Percentiles rank a stretch among this genome's conserved stretches.
phyloP scores from a whole-genome alignment of 1,139 yeast genomes.

The Kodamaea anthophila region DNA sequence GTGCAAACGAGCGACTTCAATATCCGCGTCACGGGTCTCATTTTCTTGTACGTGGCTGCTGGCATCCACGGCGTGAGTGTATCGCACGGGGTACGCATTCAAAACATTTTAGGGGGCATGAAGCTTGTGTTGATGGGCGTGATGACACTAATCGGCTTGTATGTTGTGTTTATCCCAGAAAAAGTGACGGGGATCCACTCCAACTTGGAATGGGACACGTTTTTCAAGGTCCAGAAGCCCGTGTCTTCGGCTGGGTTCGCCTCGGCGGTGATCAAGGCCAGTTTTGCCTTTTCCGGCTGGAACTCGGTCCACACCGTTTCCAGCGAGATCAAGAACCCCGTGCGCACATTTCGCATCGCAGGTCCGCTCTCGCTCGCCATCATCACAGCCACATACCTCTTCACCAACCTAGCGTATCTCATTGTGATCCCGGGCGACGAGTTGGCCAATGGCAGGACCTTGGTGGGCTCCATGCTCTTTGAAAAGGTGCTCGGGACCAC shows the following conservation, averaged over 20 bases:
- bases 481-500: constrained; percentile 48
- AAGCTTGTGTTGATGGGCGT: constrained; percentile 44
- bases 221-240: constrained; percentile 21
- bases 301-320: constrained; percentile 56
- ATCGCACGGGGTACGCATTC: constrained; percentile 47
- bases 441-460: constrained; percentile 47
- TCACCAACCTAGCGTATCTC: constrained; percentile 52
- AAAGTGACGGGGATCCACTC: constrained; percentile 36
- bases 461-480: constrained; percentile 54
- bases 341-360: constrained; percentile 50
- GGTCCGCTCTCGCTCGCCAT: constrained; percentile 51
- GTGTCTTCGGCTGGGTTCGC: constrained; percentile 44
- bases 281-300: constrained; percentile 63
- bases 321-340: constrained; percentile 56
- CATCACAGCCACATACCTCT: constrained; percentile 44
- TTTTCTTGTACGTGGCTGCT: constrained; percentile 37
- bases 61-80: constrained; percentile 50
- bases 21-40: constrained; percentile 39
- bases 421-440: constrained; percentile 50
- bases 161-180: constrained; percentile 40
- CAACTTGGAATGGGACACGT: constrained; percentile 28
- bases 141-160: constrained; percentile 46
- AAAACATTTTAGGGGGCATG: constrained; percentile 51
- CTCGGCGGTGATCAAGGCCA: constrained; percentile 51
- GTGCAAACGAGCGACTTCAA: constrained; percentile 30